A percentile compares a stretch with the other conserved stretches of the same genome.
These are phyloP conservation scores for Aurantiochytrium sp. DNA, from an alignment of 108 stramenopile genomes.

Conservation along the genomic window DNA sequence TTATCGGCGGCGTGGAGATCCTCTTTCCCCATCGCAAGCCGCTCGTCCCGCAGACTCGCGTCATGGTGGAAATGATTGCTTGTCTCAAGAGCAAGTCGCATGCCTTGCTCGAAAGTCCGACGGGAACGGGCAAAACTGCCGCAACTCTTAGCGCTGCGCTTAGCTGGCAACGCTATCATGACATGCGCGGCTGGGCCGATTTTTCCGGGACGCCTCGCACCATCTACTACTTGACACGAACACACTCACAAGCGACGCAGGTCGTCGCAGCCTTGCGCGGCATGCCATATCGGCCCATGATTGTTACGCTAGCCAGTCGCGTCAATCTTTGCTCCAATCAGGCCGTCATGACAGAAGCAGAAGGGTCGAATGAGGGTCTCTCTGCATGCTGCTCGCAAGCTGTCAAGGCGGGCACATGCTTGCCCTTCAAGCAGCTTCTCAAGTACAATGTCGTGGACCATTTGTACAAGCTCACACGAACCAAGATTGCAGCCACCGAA, in stretches of 20 bases:
- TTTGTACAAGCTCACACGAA: not conserved
- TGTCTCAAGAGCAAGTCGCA: slow-evolving; percentile 18
- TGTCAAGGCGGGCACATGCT: not conserved
- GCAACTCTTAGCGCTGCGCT: not conserved
- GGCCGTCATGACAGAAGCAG: not conserved
- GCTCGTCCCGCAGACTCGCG: not conserved
- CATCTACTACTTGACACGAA: not conserved
- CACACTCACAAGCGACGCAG: slow-evolving; percentile 86
- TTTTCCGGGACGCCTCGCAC: not conserved
- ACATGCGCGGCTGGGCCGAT: not conserved
- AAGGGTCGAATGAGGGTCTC: not conserved
- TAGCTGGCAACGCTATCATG: not conserved
- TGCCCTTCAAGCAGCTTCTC: not conserved
- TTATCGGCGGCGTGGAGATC: not conserved
- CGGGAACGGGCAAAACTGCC: slow-evolving; percentile 48
- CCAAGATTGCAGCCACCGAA: not conserved
- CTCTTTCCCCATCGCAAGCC: not conserved
- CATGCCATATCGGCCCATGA: slow-evolving; percentile 71
- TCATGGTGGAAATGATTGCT: not conserved
- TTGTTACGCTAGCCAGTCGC: slow-evolving; percentile 67
- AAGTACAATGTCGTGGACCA: not conserved
- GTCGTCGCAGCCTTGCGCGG: slow-evolving; percentile 79
- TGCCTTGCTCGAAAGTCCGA: slow-evolving; percentile 56
- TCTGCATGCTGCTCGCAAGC: not conserved
- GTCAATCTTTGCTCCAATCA: slow-evolving; percentile 93